Base-by-base conservation (phyloP, 768 basidiomycete species). In the Hygrophoropsis aurantiaca region DNA sequence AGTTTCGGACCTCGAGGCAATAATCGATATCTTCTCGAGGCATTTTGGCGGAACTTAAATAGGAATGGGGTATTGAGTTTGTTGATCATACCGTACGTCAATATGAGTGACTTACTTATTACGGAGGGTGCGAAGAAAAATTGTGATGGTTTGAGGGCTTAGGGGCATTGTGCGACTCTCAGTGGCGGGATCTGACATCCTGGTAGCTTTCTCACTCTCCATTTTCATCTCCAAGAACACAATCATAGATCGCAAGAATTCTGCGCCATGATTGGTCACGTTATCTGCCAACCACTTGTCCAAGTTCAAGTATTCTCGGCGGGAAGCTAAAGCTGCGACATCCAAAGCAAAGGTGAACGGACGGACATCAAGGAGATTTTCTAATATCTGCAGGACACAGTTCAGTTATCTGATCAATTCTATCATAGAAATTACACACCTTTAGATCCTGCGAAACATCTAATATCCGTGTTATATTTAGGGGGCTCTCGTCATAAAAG, bases 231-330 rank as follows among this genome's bases (percentile, higher is more conserved):
- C 88, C 50, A 97, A 71, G 70, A 97, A 98, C 16, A 84, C 79
- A 47, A 98, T 83, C 52, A 94, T 82, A 7, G 90, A 83, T 47
- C 86, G 84, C 26, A 97, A 77, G 61, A 98, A 97, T 53, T 91
- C 90, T 23, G 78, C 78, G 7, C 91, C 92, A 52, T 94, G 89
- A 40, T 77, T 72, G 18, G 82, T 73, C 16, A 94, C 88, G 58
- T 93, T 88, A 64, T 92, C 90, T 11, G 88, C 84, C 13, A 98
- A 75, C 94, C 95, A 99, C 67, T 95, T 94, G 69, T 97, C 94
- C 37, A 99, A 75, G 58, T 99, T 94, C 58, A 98, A 74, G 60
- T 94, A 91, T 66, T 97, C 95, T 56, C 93, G 75, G 34, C 93
- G 85, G 27, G 91, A 93, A 11, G 97, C 95, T 35, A 97, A 72